These are phyloP conservation scores for Geotrichum citri-aurantii DNA, from an alignment of 1,139 yeast species.

Conservation along the genomic window DNA sequence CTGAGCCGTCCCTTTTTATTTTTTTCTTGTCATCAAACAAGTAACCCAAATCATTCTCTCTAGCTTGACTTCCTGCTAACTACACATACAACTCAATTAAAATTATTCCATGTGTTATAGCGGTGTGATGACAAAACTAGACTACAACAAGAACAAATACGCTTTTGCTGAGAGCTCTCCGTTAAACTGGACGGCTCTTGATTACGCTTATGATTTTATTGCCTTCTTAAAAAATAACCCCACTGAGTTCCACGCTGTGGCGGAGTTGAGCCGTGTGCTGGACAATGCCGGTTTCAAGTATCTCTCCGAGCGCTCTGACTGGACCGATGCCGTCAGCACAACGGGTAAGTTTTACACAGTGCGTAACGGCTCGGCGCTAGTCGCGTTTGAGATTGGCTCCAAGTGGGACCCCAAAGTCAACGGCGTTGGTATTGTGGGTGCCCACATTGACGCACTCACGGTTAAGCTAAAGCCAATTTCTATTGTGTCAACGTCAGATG, in stretches of 20 bases:
- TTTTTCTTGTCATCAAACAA: neutral
- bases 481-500: conserved; percentile 45
- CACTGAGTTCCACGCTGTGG: conserved; percentile 87
- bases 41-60: neutral
- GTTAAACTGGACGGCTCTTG: conserved; percentile 11
- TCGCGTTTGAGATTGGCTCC: conserved; percentile 70
- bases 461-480: conserved; percentile 66
- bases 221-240: conserved; percentile 78
- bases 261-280: conserved; percentile 41
- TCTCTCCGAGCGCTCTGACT: conserved; percentile 60
- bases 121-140: neutral
- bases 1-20: neutral
- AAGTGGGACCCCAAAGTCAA: conserved; percentile 52
- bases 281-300: conserved; percentile 50
- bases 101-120: neutral
- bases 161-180: neutral
- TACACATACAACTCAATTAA: neutral
- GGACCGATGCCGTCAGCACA: conserved; percentile 48
- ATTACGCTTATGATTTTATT: conserved; percentile 50
- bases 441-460: conserved; percentile 87
- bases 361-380: conserved; percentile 74
- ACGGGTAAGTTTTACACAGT: conserved; percentile 62
- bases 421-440: conserved; percentile 75
- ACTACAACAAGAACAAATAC: neutral
- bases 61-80: neutral